Percentiles rank a stretch among this genome's conserved stretches.
phyloP scores from a whole-genome alignment of 345 rosid genomes.

The Aethionema arabicum region DNA sequence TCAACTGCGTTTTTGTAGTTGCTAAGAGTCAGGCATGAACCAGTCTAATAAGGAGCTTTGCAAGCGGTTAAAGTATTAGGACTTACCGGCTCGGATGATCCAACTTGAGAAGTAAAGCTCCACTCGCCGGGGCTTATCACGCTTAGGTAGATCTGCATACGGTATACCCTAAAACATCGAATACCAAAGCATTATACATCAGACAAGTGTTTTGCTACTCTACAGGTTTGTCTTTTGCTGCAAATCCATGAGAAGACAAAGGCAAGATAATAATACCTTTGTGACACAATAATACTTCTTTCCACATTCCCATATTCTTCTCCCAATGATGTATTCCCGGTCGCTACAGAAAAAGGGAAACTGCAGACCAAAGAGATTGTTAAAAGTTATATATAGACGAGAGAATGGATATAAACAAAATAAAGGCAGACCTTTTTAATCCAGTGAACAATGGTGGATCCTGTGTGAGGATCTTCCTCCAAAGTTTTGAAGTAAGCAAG shows the following conservation, averaged over 20 bases:
- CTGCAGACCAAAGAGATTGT: slow-evolving; percentile 47
- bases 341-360: slow-evolving; percentile 97
- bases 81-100: slow-evolving; percentile 80
- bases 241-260: slow-evolving; percentile 5
- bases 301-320: slow-evolving; percentile 93
- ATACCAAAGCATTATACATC: slow-evolving; percentile 11
- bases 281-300: slow-evolving; percentile 77
- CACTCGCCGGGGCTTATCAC: slow-evolving; percentile 91
- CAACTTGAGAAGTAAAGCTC: slow-evolving; percentile 90
- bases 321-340: slow-evolving; percentile 83
- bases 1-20: slow-evolving; percentile 50
- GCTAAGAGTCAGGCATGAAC: slow-evolving; percentile 4
- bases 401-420: slow-evolving; percentile 1
- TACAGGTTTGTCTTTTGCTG: neutral
- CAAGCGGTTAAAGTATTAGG: neutral
- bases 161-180: slow-evolving; percentile 61
- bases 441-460: slow-evolving; percentile 77
- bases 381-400: neutral
- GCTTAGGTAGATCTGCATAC: slow-evolving; percentile 57
- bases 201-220: neutral
- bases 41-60: neutral
- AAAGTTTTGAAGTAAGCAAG: slow-evolving; percentile 68
- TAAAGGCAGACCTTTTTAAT: slow-evolving; percentile 61
- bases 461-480: slow-evolving; percentile 71
- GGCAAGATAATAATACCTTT: slow-evolving; percentile 53